A percentile compares a stretch with the other conserved stretches of the same genome.
Conservation (phyloP, 768 basidiomycete genomes). For the Porpolomopsis calyptriformis region DNA sequence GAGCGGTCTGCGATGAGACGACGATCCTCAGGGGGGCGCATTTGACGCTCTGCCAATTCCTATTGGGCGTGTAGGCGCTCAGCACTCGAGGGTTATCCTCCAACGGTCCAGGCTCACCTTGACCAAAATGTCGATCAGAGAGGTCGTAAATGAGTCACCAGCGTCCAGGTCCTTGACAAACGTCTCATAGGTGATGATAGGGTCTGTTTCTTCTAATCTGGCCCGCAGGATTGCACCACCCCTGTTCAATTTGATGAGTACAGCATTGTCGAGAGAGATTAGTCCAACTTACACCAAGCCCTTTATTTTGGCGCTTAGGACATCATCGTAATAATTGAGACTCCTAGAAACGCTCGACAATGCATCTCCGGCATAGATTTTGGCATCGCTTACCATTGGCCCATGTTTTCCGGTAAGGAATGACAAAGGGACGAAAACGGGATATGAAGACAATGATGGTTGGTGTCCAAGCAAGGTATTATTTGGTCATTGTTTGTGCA, state of each 20-base stretch:
- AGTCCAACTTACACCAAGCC: constrained; percentile 49
- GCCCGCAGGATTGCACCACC: constrained; percentile 63
- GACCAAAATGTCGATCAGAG: constrained; percentile 65
- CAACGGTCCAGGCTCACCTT: constrained; percentile 40
- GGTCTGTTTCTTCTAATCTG: constrained; percentile 52
- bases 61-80: constrained; percentile 21
- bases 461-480: not conserved
- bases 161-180: constrained; percentile 71
- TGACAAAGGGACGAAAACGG: not conserved
- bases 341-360: constrained; percentile 38
- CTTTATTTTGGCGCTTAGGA: constrained; percentile 66
- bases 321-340: constrained; percentile 59
- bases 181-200: constrained; percentile 58
- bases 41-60: constrained; percentile 70
- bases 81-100: constrained; percentile 9
- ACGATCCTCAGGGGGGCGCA: constrained; percentile 44
- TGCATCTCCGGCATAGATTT: constrained; percentile 2
- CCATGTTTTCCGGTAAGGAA: constrained; percentile 39
- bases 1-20: constrained; percentile 59
- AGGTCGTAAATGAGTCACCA: constrained; percentile 72
- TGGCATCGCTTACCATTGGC: constrained; percentile 47
- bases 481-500: constrained; percentile 4
- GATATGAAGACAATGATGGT: constrained; percentile 8
- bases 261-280: not conserved
- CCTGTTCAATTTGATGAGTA: constrained; percentile 24